Base-by-base conservation (phyloP, 805 yeast species). In the Candida ascalaphidarum region DNA sequence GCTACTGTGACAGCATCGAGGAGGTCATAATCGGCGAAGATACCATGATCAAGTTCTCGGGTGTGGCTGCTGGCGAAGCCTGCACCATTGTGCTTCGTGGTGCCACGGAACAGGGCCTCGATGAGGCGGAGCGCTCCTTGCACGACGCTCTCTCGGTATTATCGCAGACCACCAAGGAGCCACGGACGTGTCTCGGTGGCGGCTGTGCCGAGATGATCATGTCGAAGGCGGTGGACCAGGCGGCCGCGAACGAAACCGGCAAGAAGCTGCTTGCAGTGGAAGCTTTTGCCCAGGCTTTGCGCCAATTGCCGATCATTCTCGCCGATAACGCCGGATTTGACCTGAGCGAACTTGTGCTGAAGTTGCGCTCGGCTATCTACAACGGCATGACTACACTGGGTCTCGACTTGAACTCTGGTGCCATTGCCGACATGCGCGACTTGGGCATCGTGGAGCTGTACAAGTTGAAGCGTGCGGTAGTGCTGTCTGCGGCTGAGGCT, bases 261-360 rank as follows among this genome's bases (percentile, higher is more conserved):
- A 92, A 92, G 63, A 84, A 82, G 49, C 80, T 96, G 2, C 64
- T 92, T 28, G 99, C 99, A 3, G 77, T 92, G 32, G 97, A 89
- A 57, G 79, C 95, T 2, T 92, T 84, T 62, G 96, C 94, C 12
- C 76, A 80, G 37, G 97, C 97, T 5, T 68, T 92, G 48, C 78
- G 96, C 58, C 95, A 86, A 56, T 68, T 92, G 39, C 99, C 99
- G 34, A 85, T 94, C 2, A 88, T 92, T 37, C 67, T 92, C 41
- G 95, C 96, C 26, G 97, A 92, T 50, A 92, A 92, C 51, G 97
- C 99, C 4, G 99, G 98, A 17, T 83, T 74, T 46, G 98, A 92
- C 52, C 81, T 96, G 14, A 77, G 86, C 45, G 97, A 94, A 43
- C 65, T 92, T 37, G 94, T 92, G 10, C 71, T 97, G 7, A 85